Conservation (phyloP, 2,329 filamentous ascomycete species). For the Xylariaceae sp. region DNA sequence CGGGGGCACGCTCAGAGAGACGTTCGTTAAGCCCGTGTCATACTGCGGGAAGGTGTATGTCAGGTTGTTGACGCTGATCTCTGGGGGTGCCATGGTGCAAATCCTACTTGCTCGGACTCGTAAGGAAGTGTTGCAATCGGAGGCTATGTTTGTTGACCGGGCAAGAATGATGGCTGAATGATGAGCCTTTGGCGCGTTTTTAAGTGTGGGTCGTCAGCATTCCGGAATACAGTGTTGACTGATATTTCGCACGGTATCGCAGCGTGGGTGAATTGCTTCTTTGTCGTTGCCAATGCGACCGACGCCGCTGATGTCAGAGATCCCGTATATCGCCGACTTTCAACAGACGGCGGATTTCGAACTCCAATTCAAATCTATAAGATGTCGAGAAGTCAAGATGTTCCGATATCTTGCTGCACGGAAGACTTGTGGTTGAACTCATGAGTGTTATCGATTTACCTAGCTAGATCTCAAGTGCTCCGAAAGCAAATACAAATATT, state of each 20-base stretch:
- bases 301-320: neutral
- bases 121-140: neutral
- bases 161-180: neutral
- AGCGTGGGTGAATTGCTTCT: neutral
- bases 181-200: slow-evolving; percentile 9
- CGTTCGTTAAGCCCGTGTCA: slow-evolving; percentile 67
- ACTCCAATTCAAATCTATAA: neutral
- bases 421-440: slow-evolving; percentile 15
- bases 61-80: slow-evolving; percentile 69
- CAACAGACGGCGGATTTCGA: neutral
- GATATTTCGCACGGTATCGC: slow-evolving; percentile 5
- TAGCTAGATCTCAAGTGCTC: neutral
- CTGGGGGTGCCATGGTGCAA: slow-evolving; percentile 17
- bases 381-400: neutral
- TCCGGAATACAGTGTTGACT: slow-evolving; percentile 11
- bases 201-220: slow-evolving; percentile 8
- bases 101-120: neutral
- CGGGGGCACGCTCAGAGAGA: slow-evolving; percentile 71
- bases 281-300: neutral
- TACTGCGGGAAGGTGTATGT: slow-evolving; percentile 88
- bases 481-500: neutral
- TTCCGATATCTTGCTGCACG: too few species aligned
- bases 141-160: neutral
- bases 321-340: neutral
- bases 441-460: neutral